phyloP scores from a whole-genome alignment of 2,329 filamentous ascomycete species.

The Akanthomyces muscarius region DNA sequence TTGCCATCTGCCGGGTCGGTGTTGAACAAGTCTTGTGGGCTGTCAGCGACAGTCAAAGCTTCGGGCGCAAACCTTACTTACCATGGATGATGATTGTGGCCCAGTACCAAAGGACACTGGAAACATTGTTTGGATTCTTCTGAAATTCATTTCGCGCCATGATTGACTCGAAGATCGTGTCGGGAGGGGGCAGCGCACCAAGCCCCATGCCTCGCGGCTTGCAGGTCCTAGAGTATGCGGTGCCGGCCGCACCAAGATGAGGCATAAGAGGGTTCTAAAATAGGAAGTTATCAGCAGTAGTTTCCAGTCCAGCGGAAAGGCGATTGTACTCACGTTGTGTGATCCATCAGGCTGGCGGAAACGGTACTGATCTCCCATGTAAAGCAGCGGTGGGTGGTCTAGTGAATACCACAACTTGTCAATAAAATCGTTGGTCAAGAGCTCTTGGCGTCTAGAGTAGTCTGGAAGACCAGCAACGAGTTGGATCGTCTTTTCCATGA shows the following conservation, averaged over 20 bases:
- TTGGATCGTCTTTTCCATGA: slow-evolving; percentile 71
- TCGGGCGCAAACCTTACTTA: slow-evolving; percentile 26
- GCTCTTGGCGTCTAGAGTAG: slow-evolving; percentile 55
- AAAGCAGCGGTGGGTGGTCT: slow-evolving; percentile 67
- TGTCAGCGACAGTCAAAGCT: not conserved
- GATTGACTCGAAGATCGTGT: slow-evolving; percentile 57
- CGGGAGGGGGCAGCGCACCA: slow-evolving; percentile 64
- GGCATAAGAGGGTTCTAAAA: slow-evolving; percentile 60
- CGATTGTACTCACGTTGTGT: slow-evolving; percentile 48
- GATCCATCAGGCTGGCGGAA: slow-evolving; percentile 69
- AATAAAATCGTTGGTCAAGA: slow-evolving; percentile 65
- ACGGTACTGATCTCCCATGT: slow-evolving; percentile 56
- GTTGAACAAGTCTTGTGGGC: slow-evolving; percentile 60
- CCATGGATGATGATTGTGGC: slow-evolving; percentile 70
- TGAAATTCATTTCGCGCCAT: slow-evolving; percentile 50
- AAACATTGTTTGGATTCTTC: slow-evolving; percentile 67
- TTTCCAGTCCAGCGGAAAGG: not conserved
- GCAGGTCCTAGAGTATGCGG: slow-evolving; percentile 62
- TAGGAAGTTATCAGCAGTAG: not conserved
- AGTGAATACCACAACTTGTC: slow-evolving; percentile 67
- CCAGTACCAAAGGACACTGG: slow-evolving; percentile 68
- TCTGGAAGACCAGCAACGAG: slow-evolving; percentile 62
- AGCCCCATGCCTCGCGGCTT: slow-evolving; percentile 55
- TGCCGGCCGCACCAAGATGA: slow-evolving; percentile 62
- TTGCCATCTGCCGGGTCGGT: slow-evolving; percentile 59